Evolutionary conservation across 495 filamentous ascomycete species (phyloP).

Genomic region (Trichoderma gamsii): DNA sequence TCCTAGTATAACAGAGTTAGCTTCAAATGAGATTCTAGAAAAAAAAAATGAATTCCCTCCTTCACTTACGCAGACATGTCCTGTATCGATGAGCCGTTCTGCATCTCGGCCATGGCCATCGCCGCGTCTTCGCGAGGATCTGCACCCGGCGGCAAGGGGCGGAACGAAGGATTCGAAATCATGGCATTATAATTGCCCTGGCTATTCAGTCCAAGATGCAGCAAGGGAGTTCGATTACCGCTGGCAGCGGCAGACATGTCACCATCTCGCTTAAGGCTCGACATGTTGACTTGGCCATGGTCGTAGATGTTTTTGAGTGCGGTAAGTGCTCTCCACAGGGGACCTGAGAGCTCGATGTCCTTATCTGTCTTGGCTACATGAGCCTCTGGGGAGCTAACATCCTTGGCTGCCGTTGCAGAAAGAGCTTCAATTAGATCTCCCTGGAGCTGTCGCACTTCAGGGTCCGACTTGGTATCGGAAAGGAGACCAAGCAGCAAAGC

Average conservation of each 20-base stretch:
- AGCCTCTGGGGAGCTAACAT: conserved; percentile 40
- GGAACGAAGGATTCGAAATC: conserved; percentile 20
- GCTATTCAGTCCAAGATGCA: neutral
- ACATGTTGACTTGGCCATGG: conserved; percentile 43
- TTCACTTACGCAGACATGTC: conserved; percentile 30
- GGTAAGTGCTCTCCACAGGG: conserved; percentile 44
- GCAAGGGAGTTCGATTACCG: conserved; percentile 35
- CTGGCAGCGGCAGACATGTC: conserved; percentile 30
- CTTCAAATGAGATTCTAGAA: neutral
- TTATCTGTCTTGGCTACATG: conserved; percentile 42
- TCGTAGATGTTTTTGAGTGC: conserved; percentile 55
- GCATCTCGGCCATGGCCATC: conserved; percentile 50
- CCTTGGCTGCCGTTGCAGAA: conserved; percentile 49
- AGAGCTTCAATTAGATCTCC: conserved; percentile 50
- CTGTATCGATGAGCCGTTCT: conserved; percentile 37
- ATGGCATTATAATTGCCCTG: neutral
- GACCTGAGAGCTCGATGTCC: conserved; percentile 51
- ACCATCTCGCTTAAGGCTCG: conserved; percentile 35
- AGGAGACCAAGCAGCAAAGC: conserved; percentile 60
- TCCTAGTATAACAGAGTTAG: conserved; percentile 17
- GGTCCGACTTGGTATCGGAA: conserved; percentile 52
- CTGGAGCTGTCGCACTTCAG: conserved; percentile 50
- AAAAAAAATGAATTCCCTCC: neutral
- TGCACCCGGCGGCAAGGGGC: conserved; percentile 28
- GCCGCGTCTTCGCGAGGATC: conserved; percentile 50